Conservation (phyloP, 2,329 filamentous ascomycete genomes). For the Talaromyces sp. region DNA sequence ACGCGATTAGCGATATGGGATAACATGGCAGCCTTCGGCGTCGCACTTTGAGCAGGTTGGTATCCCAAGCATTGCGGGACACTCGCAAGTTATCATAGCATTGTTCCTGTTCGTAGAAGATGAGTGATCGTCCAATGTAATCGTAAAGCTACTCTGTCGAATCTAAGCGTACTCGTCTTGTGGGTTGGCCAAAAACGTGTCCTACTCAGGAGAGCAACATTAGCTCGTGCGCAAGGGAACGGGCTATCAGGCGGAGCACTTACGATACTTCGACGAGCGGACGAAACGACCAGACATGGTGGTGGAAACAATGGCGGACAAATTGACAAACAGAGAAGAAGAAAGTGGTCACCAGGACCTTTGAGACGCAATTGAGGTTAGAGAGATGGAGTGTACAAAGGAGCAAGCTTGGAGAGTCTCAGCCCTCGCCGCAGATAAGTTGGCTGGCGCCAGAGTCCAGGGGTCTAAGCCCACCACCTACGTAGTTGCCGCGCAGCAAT, state of each 20-base stretch:
- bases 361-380: constrained; percentile 4
- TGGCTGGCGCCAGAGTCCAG: background rate
- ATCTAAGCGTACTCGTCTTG: constrained; percentile 64
- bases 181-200: constrained; percentile 96
- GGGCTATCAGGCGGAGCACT: constrained; percentile 31
- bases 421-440: constrained; percentile 8
- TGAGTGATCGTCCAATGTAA: constrained; percentile 16
- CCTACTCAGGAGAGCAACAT: constrained; percentile 54
- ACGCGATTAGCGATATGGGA: constrained; percentile 25
- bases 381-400: background rate
- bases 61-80: constrained; percentile 98
- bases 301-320: constrained; percentile 21
- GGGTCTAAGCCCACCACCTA: constrained; percentile 5
- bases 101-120: constrained; percentile 61
- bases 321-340: constrained; percentile 18
- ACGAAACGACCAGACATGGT: constrained; percentile 69
- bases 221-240: constrained; percentile 21
- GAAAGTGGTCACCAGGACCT: constrained; percentile 16
- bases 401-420: constrained; percentile 4
- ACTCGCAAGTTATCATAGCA: constrained; percentile 98
- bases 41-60: constrained; percentile 90
- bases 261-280: constrained; percentile 71
- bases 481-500: background rate
- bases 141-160: constrained; percentile 8
- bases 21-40: constrained; percentile 19